These are phyloP conservation scores for Mrakia gelida DNA, from an alignment of 768 basidiomycete species.

Conservation along the genomic window DNA sequence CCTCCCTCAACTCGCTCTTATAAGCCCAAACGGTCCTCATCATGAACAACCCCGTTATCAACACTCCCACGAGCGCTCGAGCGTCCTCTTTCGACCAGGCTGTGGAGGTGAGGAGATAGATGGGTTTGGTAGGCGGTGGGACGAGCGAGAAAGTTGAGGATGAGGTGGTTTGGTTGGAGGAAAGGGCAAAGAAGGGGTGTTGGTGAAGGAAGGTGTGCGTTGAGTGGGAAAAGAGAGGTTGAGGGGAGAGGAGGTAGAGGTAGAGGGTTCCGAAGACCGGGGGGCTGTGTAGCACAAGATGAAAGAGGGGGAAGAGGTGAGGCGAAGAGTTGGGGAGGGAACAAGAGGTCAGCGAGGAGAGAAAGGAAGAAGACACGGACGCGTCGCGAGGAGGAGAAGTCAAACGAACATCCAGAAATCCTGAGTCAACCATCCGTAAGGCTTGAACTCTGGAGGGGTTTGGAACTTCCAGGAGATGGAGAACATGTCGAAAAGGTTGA, in stretches of 20 bases:
- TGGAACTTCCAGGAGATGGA: not conserved
- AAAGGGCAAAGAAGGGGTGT: not conserved
- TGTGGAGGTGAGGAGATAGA: not conserved
- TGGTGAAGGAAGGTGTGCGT: not conserved
- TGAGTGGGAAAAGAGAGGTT: not conserved
- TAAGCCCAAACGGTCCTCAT: not conserved
- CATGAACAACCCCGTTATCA: not conserved
- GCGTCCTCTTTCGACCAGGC: conserved; percentile 8
- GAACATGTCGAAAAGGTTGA: conserved; percentile 17
- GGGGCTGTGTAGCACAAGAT: not conserved
- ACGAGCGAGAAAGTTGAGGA: not conserved
- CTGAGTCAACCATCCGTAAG: conserved; percentile 19
- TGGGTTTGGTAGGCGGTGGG: not conserved
- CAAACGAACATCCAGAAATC: conserved; percentile 27
- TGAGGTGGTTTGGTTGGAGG: too few relatives aligned
- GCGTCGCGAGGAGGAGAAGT: not conserved
- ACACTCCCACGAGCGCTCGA: not conserved
- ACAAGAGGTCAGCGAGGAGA: not conserved
- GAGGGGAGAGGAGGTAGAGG: not conserved
- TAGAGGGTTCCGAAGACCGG: not conserved
- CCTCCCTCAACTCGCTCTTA: not conserved
- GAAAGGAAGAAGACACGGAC: not conserved
- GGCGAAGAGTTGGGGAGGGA: not conserved
- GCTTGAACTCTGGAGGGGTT: conserved; percentile 21
- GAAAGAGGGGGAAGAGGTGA: not conserved